Conservation (phyloP, 352 stramenopile genomes). For the Pythium sp. region DNA sequence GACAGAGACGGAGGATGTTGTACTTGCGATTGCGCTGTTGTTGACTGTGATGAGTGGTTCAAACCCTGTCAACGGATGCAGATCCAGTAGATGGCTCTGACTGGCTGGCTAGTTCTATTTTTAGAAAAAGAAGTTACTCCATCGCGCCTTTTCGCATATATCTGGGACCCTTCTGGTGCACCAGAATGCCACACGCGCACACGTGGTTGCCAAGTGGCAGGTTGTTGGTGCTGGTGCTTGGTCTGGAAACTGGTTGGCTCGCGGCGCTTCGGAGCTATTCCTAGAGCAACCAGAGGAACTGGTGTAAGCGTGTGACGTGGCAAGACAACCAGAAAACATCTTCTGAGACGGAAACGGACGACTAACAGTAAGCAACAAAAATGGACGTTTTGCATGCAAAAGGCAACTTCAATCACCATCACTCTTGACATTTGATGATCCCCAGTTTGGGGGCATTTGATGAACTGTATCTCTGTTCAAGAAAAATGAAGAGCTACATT, state of each 20-base stretch:
- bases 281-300: neutral
- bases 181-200: neutral
- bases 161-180: neutral
- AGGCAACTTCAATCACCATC: constrained; percentile 9
- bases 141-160: neutral
- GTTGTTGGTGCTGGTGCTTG: neutral
- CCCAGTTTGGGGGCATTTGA: neutral
- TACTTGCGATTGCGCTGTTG: neutral
- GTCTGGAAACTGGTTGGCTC: neutral
- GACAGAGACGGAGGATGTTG: neutral
- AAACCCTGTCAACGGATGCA: neutral
- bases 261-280: neutral
- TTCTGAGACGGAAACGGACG: constrained; percentile 1
- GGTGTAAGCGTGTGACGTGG: constrained; percentile 5
- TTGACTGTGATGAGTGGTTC: neutral
- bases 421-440: neutral
- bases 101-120: neutral
- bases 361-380: neutral
- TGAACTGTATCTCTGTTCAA: neutral
- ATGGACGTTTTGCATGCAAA: neutral
- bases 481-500: constrained; percentile 9
- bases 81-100: neutral
- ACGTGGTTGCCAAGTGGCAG: neutral
- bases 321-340: neutral
- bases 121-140: neutral